These are phyloP conservation scores for Russula sp. DNA, from an alignment of 768 basidiomycete species.

Conservation along the genomic window DNA sequence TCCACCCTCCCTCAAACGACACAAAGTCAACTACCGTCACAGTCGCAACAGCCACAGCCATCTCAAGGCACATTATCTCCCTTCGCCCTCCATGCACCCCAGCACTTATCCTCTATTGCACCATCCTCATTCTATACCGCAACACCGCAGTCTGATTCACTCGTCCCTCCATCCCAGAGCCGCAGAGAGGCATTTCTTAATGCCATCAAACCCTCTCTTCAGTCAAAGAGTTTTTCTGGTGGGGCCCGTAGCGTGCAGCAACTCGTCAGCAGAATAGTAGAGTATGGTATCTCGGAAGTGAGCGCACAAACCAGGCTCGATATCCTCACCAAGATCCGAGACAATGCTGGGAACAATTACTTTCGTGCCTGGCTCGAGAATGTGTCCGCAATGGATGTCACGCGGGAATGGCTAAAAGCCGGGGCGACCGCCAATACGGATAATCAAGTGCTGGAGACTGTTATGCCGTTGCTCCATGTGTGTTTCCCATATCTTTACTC, in stretches of 20 bases:
- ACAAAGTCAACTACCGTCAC: conserved; percentile 23
- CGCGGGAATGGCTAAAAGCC: conserved; percentile 75
- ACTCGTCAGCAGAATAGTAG: conserved; percentile 51
- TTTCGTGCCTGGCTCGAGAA: conserved; percentile 84
- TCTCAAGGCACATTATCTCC: conserved; percentile 52
- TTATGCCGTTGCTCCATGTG: conserved; percentile 84
- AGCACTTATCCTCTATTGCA: conserved; percentile 24
- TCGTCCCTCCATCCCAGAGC: conserved; percentile 36
- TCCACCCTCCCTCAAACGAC: conserved; percentile 14
- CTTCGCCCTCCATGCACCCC: conserved; percentile 57
- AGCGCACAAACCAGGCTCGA: conserved; percentile 61
- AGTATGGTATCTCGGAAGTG: conserved; percentile 57
- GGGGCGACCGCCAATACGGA: conserved; percentile 52
- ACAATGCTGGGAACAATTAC: conserved; percentile 80
- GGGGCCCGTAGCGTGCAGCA: conserved; percentile 55
- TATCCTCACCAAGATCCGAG: conserved; percentile 72
- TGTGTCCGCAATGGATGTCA: conserved; percentile 62
- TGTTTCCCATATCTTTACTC: conserved; percentile 31
- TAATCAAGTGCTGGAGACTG: conserved; percentile 55
- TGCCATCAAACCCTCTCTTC: conserved; percentile 49
- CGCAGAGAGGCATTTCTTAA: conserved; percentile 47
- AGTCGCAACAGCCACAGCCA: conserved; percentile 24
- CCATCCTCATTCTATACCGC: conserved; percentile 36
- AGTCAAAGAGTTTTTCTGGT: conserved; percentile 53
- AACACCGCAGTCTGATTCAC: conserved; percentile 27